Evolutionary conservation across 2,329 filamentous ascomycete species (phyloP).

Genomic region (Fusarium praegraminearum): DNA sequence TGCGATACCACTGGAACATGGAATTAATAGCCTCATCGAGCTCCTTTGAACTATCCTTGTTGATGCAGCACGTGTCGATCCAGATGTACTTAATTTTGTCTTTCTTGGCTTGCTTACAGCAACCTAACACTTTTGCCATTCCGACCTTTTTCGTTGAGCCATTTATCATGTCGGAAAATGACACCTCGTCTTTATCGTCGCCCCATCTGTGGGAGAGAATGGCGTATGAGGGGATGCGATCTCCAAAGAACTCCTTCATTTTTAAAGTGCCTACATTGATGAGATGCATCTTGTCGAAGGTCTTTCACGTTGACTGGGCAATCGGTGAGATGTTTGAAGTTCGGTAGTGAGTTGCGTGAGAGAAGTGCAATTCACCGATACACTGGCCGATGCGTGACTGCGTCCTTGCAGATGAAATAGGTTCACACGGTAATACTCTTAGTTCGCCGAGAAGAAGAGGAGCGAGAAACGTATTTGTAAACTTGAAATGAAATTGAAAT

Average conservation of each 20-base stretch:
- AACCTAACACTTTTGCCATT: neutral
- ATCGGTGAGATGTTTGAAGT: too few relatives aligned
- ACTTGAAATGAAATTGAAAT: too few relatives aligned
- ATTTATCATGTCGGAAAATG: neutral
- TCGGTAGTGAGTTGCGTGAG: too few relatives aligned
- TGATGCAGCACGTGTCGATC: slow-evolving; percentile 18
- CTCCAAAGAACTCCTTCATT: neutral
- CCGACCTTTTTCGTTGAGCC: neutral
- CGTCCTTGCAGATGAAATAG: too few relatives aligned
- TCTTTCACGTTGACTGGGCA: too few relatives aligned
- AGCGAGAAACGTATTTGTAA: too few relatives aligned
- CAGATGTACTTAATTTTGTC: slow-evolving; percentile 4
- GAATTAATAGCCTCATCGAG: slow-evolving; percentile 12
- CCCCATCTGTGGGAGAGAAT: slow-evolving; percentile 18
- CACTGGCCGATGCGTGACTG: too few relatives aligned
- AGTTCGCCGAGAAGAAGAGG: too few relatives aligned
- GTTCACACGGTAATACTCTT: too few relatives aligned
- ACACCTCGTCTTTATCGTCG: neutral
- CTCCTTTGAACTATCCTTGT: slow-evolving; percentile 17
- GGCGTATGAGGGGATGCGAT: slow-evolving; percentile 5
- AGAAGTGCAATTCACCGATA: too few relatives aligned
- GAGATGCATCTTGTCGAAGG: neutral
- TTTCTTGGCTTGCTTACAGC: neutral
- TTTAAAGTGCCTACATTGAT: neutral
- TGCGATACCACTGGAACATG: slow-evolving; percentile 12